Percentiles rank a stretch among this genome's conserved stretches.
Conservation (phyloP, 441 rosid genomes). For the Populus hybrid region DNA sequence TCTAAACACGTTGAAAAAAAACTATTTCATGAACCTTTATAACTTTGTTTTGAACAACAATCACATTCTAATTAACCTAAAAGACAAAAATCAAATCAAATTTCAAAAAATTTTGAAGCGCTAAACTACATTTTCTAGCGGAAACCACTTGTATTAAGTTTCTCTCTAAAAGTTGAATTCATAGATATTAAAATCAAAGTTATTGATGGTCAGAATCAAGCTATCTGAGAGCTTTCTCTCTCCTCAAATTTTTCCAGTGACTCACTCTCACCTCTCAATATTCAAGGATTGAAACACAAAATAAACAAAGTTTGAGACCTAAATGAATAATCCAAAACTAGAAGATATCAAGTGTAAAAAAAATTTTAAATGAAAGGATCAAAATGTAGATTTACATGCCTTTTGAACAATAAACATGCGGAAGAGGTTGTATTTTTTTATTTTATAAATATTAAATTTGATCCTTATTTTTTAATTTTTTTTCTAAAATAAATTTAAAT, state of each 20-base stretch:
- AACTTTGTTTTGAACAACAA: not conserved
- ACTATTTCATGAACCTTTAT: not conserved
- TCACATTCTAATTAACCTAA: not conserved
- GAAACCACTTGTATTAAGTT: too few relatives aligned
- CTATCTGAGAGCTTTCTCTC: accelerated
- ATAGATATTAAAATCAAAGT: too few relatives aligned
- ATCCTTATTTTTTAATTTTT: too few relatives aligned
- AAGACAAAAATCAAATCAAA: not conserved
- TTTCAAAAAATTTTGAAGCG: not conserved
- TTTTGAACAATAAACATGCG: not conserved
- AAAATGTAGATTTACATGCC: too few relatives aligned
- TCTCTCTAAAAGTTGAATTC: too few relatives aligned
- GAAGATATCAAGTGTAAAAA: not conserved
- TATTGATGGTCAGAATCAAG: accelerated
- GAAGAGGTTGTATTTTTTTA: not conserved
- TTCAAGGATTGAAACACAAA: too few relatives aligned
- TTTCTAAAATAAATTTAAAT: too few relatives aligned
- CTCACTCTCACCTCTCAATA: accelerated
- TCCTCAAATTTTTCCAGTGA: not conserved
- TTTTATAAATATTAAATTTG: too few relatives aligned
- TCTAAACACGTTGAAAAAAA: too few relatives aligned
- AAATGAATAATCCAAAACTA: not conserved
- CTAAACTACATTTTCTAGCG: too few relatives aligned
- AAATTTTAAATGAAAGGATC: not conserved
- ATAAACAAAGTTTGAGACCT: too few relatives aligned